Evolutionary conservation across 192 early-diverging fungal species (phyloP).

Genomic region (Borealophlyctis nickersoniae): DNA sequence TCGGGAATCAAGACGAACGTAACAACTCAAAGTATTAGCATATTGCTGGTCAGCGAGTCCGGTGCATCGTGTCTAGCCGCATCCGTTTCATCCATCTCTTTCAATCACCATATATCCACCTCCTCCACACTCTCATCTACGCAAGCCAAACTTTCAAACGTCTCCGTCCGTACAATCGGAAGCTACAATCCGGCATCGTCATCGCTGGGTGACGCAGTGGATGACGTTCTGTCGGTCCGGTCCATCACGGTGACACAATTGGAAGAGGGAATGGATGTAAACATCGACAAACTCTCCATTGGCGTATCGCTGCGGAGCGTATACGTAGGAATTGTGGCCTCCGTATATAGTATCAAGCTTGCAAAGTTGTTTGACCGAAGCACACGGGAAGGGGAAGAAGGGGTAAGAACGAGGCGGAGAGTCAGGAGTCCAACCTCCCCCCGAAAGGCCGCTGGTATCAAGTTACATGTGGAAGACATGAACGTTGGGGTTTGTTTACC

Average conservation of each 20-base stretch:
- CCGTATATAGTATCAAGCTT: conserved; percentile 17
- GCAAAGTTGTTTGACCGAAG: conserved; percentile 13
- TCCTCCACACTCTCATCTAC: too few relatives aligned
- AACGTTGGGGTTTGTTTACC: not conserved
- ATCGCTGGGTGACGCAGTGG: not conserved
- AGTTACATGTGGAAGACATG: not conserved
- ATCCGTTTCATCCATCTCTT: not conserved
- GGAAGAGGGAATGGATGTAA: not conserved
- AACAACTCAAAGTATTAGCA: not conserved
- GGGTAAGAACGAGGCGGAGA: not conserved
- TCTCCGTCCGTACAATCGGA: not conserved
- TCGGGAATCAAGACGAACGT: not conserved
- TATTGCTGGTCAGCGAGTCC: not conserved
- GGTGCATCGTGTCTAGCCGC: not conserved
- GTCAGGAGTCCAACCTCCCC: not conserved
- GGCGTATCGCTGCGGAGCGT: conserved; percentile 10
- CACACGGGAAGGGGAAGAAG: not conserved
- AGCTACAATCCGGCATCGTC: not conserved
- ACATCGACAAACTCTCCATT: conserved; percentile 12
- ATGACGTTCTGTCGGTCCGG: not conserved
- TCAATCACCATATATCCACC: too few relatives aligned
- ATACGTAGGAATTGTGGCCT: conserved; percentile 14
- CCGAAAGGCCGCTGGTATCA: not conserved
- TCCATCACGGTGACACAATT: not conserved
- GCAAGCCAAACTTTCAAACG: not conserved